Base-by-base conservation (phyloP, 495 filamentous ascomycete genomes). In the Penicillium nucicola region DNA sequence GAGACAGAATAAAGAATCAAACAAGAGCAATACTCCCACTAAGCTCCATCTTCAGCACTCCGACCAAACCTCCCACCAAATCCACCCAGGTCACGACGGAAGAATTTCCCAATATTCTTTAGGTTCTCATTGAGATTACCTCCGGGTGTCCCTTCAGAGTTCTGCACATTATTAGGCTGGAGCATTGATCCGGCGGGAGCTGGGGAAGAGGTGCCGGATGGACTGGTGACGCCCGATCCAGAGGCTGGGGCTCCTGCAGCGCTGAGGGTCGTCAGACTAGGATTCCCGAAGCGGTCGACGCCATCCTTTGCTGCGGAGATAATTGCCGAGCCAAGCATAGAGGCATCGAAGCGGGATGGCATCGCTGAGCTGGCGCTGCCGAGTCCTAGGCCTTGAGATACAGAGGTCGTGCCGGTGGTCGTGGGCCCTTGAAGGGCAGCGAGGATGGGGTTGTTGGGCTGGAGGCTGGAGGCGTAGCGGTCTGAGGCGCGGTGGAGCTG, bases 101-200 rank as follows among this genome's bases (percentile, higher is more conserved):
- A 97, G 71, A 98, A 96, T 69, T 93, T 96, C 3, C 93, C 93
- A 65, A 98, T 87, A 67, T 88, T 95, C 77, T 87, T 90, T 68
- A 96, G 60, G 67, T 96, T 96, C 70, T 95, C 90, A 58, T 95
- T 92, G 46, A 96, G 75, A 34, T 86, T 87, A 4, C 74, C 78
- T 6, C 78, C 68, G 15, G 77, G 68, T 48, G 53, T 62, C 17
- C 61, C 64, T 15, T 55, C 62, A 19, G 56, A 49, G 6, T 44
- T 58, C 5, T 55, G 50, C 19, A 45, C 22, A 15, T 57, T 65
- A 38, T 50, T 51, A 33, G 44, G 30, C 31, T 50, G 56, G 39
- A 59, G 60, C 10, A 32, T 32, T 11, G 55, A 56, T 5, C 45
- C n/a, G 28, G 38, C 17, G 14, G 52, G 56, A 10, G 46, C 52